Percentiles rank a stretch among this genome's conserved stretches.
phyloP scores from a whole-genome alignment of 176 grass and related monocot genomes.

The Tuctoria greenei region DNA sequence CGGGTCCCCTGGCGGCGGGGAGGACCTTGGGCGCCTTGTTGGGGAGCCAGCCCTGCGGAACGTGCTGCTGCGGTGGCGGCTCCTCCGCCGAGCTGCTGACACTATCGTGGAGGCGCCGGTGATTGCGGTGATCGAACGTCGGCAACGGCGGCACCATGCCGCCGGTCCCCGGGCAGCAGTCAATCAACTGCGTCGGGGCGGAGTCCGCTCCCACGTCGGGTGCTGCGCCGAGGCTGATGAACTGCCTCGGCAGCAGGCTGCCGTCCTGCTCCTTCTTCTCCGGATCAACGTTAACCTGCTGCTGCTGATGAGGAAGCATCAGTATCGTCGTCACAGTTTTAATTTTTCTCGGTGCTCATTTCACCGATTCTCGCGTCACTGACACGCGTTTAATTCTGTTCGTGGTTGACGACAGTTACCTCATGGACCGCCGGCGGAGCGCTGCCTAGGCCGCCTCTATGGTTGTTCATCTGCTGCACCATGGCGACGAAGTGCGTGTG shows the following conservation, averaged over 20 bases:
- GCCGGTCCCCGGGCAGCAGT: not conserved
- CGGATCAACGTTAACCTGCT: constrained; percentile 9
- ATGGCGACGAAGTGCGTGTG: constrained; percentile 49
- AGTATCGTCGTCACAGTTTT: not conserved
- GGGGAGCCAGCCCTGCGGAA: constrained; percentile 35
- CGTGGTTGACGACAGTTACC: constrained; percentile 4
- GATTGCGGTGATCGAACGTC: constrained; percentile 23
- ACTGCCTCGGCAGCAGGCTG: constrained; percentile 56
- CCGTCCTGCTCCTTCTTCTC: constrained; percentile 35
- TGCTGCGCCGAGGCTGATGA: constrained; percentile 47
- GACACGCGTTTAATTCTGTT: not conserved
- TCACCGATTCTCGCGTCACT: not conserved
- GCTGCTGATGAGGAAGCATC: no score
- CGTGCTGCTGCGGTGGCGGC: constrained; percentile 21
- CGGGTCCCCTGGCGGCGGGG: constrained; percentile 42
- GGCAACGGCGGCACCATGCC: constrained; percentile 38
- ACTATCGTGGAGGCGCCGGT: constrained; percentile 6
- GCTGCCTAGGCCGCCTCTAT: not conserved
- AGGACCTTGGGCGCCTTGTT: constrained; percentile 47
- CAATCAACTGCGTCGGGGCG: constrained; percentile 22
- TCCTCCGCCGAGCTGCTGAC: constrained; percentile 29
- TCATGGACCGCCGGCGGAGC: constrained; percentile 1
- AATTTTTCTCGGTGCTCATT: not conserved
- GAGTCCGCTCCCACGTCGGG: constrained; percentile 26
- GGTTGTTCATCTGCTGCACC: constrained; percentile 54